Base-by-base conservation (phyloP, 2,329 filamentous ascomycete genomes). In the Chaetomium sp. region DNA sequence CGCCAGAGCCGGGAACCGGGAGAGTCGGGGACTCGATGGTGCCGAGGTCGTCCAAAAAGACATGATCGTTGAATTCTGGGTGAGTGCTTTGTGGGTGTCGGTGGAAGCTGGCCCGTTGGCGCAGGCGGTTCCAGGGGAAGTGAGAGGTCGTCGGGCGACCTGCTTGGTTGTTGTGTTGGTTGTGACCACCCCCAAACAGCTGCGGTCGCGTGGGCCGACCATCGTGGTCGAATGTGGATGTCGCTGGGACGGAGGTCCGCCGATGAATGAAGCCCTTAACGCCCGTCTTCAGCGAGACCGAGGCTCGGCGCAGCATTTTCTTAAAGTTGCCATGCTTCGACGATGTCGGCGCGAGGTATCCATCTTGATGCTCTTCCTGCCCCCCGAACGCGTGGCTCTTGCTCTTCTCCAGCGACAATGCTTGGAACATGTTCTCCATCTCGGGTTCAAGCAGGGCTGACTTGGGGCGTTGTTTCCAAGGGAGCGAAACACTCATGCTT, bases 301-400 rank as follows among this genome's bases (percentile, higher is more conserved):
- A 84, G 0, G 80, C 81, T 8, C 81, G 72, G 32, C 80, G 76
- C 49, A 83, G 71, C 59, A 77, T 79, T 48, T 76, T 74, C 65
- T 76, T 79, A 55, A 83, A 66, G 47, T 70, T 69, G 47, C 67
- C 67, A 0, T 69, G 61, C 49, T 53, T 60, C 37, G 58, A 52
- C 14, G 57, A 51, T 9, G 55, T 14, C 1, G 54, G 58, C 0
- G 40, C 55, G 9, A 45, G 43, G 8, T 50, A 36, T n/a, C 54
- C 40, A 32, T 52, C 43, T 14, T 44, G 47, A 14, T 45, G 40
- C 33, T 37, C 37, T 14, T 44, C 49, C 27, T 45, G 40, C 33
- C 40, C 37, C 5, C 46, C 56, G 40, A 61, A 58, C 4, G 58
- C 60, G 37, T 66, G 60, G 52, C 60, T 65, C 41, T 59, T 57